Conservation (phyloP, 257 asterid genomes). For the Penstemon newberryi region DNA sequence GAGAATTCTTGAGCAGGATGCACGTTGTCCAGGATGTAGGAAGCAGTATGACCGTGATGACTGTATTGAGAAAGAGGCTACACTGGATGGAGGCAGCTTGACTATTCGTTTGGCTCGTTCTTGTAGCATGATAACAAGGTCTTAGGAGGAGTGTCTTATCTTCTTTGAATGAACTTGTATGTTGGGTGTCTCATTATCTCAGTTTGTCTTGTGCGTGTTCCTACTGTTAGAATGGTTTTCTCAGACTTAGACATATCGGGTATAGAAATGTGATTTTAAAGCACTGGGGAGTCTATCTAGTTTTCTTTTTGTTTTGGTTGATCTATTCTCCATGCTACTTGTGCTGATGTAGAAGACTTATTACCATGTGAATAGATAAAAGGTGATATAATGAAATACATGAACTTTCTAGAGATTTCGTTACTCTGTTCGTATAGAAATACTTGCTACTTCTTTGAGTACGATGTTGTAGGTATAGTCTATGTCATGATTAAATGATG, state of each 20-base stretch:
- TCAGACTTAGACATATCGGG: conserved; percentile 38
- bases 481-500: too few relatives aligned
- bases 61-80: conserved; percentile 51
- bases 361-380: conserved; percentile 54
- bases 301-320: conserved; percentile 37
- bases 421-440: too few relatives aligned
- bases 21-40: conserved; percentile 95
- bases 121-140: conserved; percentile 71
- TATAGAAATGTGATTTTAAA: conserved; percentile 51
- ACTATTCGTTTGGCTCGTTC: conserved; percentile 56
- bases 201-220: conserved; percentile 36
- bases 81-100: conserved; percentile 56
- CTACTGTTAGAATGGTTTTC: conserved; percentile 44
- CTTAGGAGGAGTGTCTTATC: conserved; percentile 42
- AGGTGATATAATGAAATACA: conserved; percentile 27
- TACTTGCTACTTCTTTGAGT: too few relatives aligned
- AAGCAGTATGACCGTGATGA: conserved; percentile 51
- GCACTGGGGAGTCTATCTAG: conserved; percentile 37
- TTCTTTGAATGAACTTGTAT: conserved; percentile 39
- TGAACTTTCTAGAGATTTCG: too few relatives aligned
- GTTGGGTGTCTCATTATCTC: conserved; percentile 42
- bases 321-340: conserved; percentile 40
- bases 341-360: conserved; percentile 56
- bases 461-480: too few relatives aligned
- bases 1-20: conserved; percentile 86